Percentiles rank a stretch among this genome's conserved stretches.
phyloP scores from a whole-genome alignment of 495 filamentous ascomycete species.

The Clohesyomyces aquaticus region DNA sequence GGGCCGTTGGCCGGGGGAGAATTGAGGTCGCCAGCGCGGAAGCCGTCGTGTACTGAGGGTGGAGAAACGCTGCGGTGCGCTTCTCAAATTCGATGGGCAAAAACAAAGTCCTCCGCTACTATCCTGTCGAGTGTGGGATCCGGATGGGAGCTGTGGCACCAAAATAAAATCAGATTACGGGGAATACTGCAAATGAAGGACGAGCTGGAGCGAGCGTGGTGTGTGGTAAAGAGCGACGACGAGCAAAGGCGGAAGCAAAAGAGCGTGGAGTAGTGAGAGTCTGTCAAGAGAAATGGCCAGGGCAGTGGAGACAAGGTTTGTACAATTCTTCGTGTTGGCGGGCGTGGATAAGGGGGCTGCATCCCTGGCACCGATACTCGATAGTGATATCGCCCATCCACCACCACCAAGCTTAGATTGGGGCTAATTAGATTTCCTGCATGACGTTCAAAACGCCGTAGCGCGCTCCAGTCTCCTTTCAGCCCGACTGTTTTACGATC shows the following conservation, averaged over 20 bases:
- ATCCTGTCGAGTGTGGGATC: background rate
- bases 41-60: slow-evolving; percentile 38
- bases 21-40: slow-evolving; percentile 39
- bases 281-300: slow-evolving; percentile 23
- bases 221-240: slow-evolving; percentile 22
- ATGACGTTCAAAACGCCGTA: slow-evolving; percentile 22
- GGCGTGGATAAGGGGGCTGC: slow-evolving; percentile 35
- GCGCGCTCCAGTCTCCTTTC: slow-evolving; percentile 23
- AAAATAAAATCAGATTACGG: background rate
- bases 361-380: slow-evolving; percentile 22
- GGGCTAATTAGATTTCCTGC: slow-evolving; percentile 37
- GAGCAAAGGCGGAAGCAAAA: slow-evolving; percentile 6
- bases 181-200: slow-evolving; percentile 6
- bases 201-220: background rate
- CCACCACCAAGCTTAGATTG: slow-evolving; percentile 30
- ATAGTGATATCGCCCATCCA: slow-evolving; percentile 24
- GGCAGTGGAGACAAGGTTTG: slow-evolving; percentile 27
- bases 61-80: slow-evolving; percentile 39
- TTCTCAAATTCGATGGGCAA: slow-evolving; percentile 28
- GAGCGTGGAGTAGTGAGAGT: slow-evolving; percentile 23
- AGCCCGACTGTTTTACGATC: slow-evolving; percentile 14
- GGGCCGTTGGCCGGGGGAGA: slow-evolving; percentile 40
- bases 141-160: no score
- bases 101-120: background rate
- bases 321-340: slow-evolving; percentile 22